Evolutionary conservation across 2,329 filamentous ascomycete species (phyloP), one percentile per base, ranked within the genome.

Genomic region (Penicillium sumatraense): DNA sequence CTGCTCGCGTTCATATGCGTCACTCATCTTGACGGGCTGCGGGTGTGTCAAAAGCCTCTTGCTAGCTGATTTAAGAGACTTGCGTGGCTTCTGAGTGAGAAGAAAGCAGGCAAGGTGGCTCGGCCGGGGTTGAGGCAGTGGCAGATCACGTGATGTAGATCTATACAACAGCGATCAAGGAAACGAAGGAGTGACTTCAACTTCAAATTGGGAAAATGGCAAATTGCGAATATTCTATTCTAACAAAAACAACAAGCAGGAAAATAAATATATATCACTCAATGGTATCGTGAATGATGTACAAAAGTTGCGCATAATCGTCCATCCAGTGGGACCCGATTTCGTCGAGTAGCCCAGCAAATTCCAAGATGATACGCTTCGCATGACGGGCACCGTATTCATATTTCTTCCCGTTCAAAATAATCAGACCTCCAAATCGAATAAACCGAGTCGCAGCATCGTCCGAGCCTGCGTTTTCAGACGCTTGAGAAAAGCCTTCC

Each of bases 1-100:
- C 83, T 84, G 71, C 78, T 91, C 88, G 73, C 88, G 88, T 78
- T 91, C 88, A 78, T 89, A 91, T 62, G 88, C 83, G 73, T 91
- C 88, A 44, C 88, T 88, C 88, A 91, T 91, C 47, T 69, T 73
- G 61, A 18, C 23, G 5, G 38, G 3, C 26, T 14, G 13, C 21
- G 11, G 9, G 18, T 23, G 29, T 45, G 13, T n/a, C 31, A 31
- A 6, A 3, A 18, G 41, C 6, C 6, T 18, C 26, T 21, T 40
- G 14, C 10, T 5, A 18, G n/a, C n/a, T 16, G 10, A 21, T 42
- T 42, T 18, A 10, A 10, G 20, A 41, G n/a, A 29, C 36, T 26
- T 38, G 24, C 42, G 18, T 38, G 46, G 23, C 29, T 33, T 36
- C 42, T 41, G 42, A 16, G 23, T 50, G 35, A 49, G 13, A 38